Evolutionary conservation across 2,329 filamentous ascomycete species (phyloP).

Genomic region (Neonectria hederae): DNA sequence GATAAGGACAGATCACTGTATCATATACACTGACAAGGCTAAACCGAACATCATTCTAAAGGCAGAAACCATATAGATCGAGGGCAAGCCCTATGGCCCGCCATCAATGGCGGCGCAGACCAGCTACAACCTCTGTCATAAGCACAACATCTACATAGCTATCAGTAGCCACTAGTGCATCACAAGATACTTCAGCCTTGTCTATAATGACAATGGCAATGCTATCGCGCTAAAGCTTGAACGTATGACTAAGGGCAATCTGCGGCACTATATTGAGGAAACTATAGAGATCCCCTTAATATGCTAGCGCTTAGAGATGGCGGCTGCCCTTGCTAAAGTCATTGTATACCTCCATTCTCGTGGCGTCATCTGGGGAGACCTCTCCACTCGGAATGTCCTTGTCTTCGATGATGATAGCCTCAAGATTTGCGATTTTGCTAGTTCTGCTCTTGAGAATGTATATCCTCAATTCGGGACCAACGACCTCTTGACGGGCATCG

Average conservation of each 20-base stretch:
- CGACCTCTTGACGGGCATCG: slow-evolving; percentile 1
- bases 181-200: slow-evolving; percentile 8
- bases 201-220: slow-evolving; percentile 9
- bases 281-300: slow-evolving; percentile 1
- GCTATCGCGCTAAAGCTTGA: slow-evolving; percentile 13
- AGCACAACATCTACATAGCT: slow-evolving; percentile 12
- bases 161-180: slow-evolving; percentile 4
- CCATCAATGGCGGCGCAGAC: slow-evolving; percentile 8
- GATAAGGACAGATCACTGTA: slow-evolving; percentile 13
- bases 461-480: slow-evolving; percentile 12
- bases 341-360: slow-evolving; percentile 7
- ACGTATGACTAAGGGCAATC: slow-evolving; percentile 9
- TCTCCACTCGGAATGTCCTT: slow-evolving; percentile 12
- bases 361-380: slow-evolving; percentile 11
- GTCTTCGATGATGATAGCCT: slow-evolving; percentile 3
- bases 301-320: not conserved
- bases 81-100: slow-evolving; percentile 10
- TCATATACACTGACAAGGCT: slow-evolving; percentile 14
- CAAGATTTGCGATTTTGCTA: slow-evolving; percentile 5
- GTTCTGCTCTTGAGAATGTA: not conserved
- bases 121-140: slow-evolving; percentile 5
- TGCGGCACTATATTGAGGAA: slow-evolving; percentile 13
- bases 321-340: not conserved
- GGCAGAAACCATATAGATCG: slow-evolving; percentile 19
- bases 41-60: slow-evolving; percentile 8